phyloP scores from a whole-genome alignment of 164 flowering plant genomes.

The Magnolia officinalis region DNA sequence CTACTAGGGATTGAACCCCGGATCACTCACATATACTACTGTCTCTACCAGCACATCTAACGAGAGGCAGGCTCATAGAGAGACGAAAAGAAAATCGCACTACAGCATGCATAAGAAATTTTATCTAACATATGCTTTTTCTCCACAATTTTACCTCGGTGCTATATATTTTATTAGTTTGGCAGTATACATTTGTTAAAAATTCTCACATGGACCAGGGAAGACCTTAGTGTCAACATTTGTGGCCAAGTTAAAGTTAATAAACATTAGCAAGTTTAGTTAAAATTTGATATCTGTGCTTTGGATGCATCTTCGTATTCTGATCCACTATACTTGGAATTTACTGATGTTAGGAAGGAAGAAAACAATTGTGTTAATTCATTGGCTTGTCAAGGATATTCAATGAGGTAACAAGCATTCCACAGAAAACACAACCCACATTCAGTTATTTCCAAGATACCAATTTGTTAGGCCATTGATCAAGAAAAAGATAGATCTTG shows the following conservation, averaged over 20 bases:
- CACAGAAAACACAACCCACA: not conserved
- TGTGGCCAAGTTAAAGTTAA: not conserved
- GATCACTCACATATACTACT: no score
- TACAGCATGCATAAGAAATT: not conserved
- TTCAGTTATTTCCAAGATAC: not conserved
- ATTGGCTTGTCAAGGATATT: no score
- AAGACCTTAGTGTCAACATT: not conserved
- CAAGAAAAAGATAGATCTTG: not conserved
- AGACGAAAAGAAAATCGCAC: not conserved
- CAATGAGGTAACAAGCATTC: not conserved
- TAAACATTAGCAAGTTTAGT: no score
- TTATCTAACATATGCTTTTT: not conserved
- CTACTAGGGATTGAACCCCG: no score
- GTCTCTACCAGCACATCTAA: no score
- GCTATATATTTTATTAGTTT: not conserved
- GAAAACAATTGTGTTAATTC: not conserved
- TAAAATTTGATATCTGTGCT: no score
- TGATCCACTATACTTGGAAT: not conserved
- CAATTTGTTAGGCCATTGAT: not conserved
- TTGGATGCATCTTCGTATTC: not conserved
- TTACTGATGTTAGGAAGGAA: not conserved
- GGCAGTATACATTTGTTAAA: not conserved
- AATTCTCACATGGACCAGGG: not conserved
- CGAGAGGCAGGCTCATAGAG: no score
- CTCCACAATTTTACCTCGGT: not conserved